Evolutionary conservation across 345 rosid genomes (phyloP).

Genomic region (Carallia brachiata): DNA sequence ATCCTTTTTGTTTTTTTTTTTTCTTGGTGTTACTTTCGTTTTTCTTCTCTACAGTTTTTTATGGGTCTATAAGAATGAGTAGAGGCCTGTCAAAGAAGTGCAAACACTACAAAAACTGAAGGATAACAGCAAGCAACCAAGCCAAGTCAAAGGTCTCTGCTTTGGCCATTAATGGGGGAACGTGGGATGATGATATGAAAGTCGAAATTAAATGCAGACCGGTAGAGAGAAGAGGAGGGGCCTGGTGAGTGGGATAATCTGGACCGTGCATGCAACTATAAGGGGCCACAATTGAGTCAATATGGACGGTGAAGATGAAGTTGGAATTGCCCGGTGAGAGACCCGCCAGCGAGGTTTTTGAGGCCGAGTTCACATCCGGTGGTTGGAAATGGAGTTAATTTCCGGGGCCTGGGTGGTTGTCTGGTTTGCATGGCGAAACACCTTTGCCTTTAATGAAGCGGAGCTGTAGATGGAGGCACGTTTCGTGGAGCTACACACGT

Average conservation of each 20-base stretch:
- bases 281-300: background rate
- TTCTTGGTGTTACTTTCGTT: too few relatives aligned
- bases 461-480: background rate
- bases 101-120: too few relatives aligned
- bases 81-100: too few relatives aligned
- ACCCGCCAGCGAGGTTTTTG: background rate
- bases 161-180: too few relatives aligned
- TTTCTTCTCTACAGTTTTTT: too few relatives aligned
- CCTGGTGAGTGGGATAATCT: background rate
- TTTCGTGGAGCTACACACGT: background rate
- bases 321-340: background rate
- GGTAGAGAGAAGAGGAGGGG: too few relatives aligned
- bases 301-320: background rate
- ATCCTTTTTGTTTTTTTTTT: too few relatives aligned
- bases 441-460: constrained; percentile 3
- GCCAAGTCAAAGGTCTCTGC: too few relatives aligned
- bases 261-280: background rate
- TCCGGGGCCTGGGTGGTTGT: background rate
- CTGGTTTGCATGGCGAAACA: background rate
- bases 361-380: background rate
- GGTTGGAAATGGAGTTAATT: constrained; percentile 15
- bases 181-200: too few relatives aligned
- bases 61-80: too few relatives aligned
- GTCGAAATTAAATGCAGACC: too few relatives aligned
- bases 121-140: too few relatives aligned